These are phyloP conservation scores for Penicillium cataractarum DNA, from an alignment of 495 filamentous ascomycete genomes.

Conservation along the genomic window DNA sequence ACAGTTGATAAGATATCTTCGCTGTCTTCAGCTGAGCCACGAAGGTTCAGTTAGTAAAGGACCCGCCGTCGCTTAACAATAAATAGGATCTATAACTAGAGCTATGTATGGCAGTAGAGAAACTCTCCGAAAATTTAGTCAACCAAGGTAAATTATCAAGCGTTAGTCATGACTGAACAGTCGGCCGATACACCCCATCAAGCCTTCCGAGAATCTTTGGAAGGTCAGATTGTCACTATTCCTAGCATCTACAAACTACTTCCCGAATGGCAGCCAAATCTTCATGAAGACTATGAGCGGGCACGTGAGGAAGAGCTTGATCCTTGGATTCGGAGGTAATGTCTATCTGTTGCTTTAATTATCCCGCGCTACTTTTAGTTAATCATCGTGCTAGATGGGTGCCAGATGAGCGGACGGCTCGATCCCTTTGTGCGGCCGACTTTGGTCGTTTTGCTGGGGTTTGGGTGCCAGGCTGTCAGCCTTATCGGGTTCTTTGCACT, in stretches of 20 bases:
- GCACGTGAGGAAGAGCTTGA: background rate
- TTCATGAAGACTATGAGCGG: background rate
- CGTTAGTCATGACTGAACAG: background rate
- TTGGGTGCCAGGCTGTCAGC: background rate
- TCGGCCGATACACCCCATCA: background rate
- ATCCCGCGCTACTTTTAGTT: background rate
- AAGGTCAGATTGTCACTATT: background rate
- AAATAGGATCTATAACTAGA: background rate
- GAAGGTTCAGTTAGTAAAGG: background rate
- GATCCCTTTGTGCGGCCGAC: background rate
- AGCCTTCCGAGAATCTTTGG: background rate
- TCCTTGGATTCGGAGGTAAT: background rate
- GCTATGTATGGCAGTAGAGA: background rate
- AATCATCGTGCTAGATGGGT: background rate
- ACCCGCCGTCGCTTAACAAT: background rate
- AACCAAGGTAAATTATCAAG: background rate
- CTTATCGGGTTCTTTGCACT: background rate
- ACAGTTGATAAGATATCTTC: background rate
- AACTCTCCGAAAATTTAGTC: background rate
- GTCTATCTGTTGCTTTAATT: too few species aligned
- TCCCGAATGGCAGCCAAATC: slow-evolving; percentile 1
- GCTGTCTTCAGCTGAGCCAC: background rate
- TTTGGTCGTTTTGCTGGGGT: slow-evolving; percentile 1
- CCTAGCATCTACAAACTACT: slow-evolving; percentile 1
- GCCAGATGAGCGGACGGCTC: background rate